A percentile compares a stretch with the other conserved stretches of the same genome.
phyloP scores from a whole-genome alignment of 441 rosid genomes.

The Euphorbia celastroides region DNA sequence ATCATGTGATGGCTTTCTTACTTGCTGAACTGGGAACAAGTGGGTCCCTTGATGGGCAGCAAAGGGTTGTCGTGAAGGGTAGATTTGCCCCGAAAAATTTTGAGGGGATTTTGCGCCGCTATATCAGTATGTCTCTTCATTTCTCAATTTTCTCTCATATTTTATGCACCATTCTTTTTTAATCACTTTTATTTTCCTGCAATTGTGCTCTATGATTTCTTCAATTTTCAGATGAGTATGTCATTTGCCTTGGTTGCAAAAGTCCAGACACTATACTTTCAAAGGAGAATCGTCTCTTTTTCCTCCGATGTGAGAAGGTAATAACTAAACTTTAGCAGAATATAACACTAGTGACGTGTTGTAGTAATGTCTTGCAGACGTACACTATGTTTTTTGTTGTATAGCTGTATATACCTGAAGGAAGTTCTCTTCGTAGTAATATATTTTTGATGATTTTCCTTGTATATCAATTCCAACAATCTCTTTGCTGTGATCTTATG shows the following conservation, averaged over 20 bases:
- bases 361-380: too few species aligned
- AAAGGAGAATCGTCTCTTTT: constrained; percentile 65
- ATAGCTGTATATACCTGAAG: too few species aligned
- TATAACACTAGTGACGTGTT: too few species aligned
- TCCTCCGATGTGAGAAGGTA: constrained; percentile 86
- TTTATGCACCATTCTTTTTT: background rate
- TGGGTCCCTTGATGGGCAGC: constrained; percentile 67
- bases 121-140: constrained; percentile 43
- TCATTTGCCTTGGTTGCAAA: constrained; percentile 77
- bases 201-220: background rate
- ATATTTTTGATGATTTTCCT: too few species aligned
- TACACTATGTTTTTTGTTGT: too few species aligned
- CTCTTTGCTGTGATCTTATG: background rate
- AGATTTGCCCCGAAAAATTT: constrained; percentile 67
- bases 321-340: background rate
- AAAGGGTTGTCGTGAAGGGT: constrained; percentile 65
- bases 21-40: constrained; percentile 60
- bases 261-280: constrained; percentile 75
- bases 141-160: background rate
- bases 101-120: constrained; percentile 62
- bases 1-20: constrained; percentile 67
- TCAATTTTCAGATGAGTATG: constrained; percentile 56
- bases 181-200: background rate
- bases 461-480: background rate
- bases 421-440: too few species aligned